Conservation (phyloP, 768 basidiomycete species). For the Leccinum fibrillosum region DNA sequence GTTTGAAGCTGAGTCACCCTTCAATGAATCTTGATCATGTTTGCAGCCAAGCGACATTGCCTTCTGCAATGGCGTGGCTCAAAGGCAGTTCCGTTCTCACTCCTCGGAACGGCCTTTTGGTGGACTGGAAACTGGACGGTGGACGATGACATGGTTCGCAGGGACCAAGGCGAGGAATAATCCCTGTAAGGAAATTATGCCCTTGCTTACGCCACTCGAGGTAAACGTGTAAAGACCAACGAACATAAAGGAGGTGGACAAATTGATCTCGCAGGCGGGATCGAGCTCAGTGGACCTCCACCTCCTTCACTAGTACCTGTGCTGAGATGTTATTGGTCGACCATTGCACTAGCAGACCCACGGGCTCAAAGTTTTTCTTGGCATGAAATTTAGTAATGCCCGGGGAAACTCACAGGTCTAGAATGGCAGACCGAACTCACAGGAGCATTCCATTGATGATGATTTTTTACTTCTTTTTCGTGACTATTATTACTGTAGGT, state of each 20-base stretch:
- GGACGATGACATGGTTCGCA: conserved; percentile 39
- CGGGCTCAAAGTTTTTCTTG: neutral
- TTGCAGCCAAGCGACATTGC: conserved; percentile 35
- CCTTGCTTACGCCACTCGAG: conserved; percentile 46
- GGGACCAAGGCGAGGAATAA: conserved; percentile 35
- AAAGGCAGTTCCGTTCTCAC: conserved; percentile 37
- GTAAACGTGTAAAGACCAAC: conserved; percentile 40
- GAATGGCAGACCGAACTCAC: neutral
- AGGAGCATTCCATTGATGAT: neutral
- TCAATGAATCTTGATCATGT: conserved; percentile 21
- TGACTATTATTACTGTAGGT: neutral
- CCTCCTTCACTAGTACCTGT: conserved; percentile 4
- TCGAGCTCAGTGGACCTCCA: conserved; percentile 43
- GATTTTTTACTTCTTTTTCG: neutral
- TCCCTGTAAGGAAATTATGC: conserved; percentile 63
- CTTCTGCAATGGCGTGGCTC: conserved; percentile 48
- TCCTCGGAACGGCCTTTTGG: conserved; percentile 46
- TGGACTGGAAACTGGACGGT: conserved; percentile 37
- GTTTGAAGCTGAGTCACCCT: conserved; percentile 53
- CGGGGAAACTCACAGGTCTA: neutral
- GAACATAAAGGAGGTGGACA: conserved; percentile 43
- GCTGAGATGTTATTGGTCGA: neutral
- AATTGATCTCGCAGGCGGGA: conserved; percentile 73
- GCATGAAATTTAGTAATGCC: neutral
- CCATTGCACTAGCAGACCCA: neutral